Conservation (phyloP, 805 yeast species). For the Wickerhamomyces hampshirensis region DNA sequence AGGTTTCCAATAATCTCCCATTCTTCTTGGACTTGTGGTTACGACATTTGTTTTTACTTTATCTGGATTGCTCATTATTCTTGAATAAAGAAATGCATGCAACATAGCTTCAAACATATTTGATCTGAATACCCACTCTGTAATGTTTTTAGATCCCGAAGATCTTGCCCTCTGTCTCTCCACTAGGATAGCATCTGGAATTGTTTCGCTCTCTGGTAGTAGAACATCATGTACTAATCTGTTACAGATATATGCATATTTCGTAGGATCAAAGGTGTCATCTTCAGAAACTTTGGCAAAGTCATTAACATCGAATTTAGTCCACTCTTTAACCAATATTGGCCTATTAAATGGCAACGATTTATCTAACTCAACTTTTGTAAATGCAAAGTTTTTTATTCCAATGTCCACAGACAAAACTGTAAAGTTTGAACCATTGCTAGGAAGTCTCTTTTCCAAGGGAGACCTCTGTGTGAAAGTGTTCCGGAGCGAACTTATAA, state of each 20-base stretch:
- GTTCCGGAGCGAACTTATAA: constrained; percentile 5
- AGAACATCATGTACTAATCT: constrained; percentile 24
- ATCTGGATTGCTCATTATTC: not conserved
- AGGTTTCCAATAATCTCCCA: constrained; percentile 22
- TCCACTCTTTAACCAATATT: constrained; percentile 30
- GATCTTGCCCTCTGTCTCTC: constrained; percentile 57
- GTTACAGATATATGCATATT: constrained; percentile 21
- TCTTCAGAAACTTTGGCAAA: constrained; percentile 11
- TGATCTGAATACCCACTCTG: constrained; percentile 47
- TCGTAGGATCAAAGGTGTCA: constrained; percentile 20
- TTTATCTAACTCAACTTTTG: constrained; percentile 24
- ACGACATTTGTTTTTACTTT: constrained; percentile 12
- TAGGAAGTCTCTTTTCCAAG: constrained; percentile 13
- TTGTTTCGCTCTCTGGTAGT: constrained; percentile 13
- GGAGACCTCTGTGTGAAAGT: constrained; percentile 7
- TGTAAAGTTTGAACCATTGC: constrained; percentile 16
- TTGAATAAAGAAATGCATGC: constrained; percentile 25
- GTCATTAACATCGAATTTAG: constrained; percentile 27
- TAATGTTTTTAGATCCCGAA: constrained; percentile 38
- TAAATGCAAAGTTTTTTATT: constrained; percentile 30
- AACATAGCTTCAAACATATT: constrained; percentile 52
- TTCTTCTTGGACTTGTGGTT: constrained; percentile 16
- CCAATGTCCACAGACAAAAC: constrained; percentile 35
- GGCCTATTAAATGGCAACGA: constrained; percentile 17
- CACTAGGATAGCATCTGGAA: constrained; percentile 40